A percentile compares a stretch with the other conserved stretches of the same genome.
Conservation (phyloP, 169 alveolate genomes). For the Plasmodium adleri region DNA sequence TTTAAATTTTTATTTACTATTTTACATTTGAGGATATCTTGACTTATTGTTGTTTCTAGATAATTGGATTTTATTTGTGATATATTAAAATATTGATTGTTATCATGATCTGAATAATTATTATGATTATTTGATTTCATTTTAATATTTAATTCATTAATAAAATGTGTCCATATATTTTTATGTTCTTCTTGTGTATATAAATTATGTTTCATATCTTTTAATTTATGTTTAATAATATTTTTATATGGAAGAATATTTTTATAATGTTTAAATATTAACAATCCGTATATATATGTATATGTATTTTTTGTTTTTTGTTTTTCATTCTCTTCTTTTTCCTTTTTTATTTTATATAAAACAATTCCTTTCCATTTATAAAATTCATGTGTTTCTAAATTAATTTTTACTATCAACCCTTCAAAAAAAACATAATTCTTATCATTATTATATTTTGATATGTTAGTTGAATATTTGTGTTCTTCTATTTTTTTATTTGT, state of each 20-base stretch:
- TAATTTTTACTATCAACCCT: conserved; percentile 65
- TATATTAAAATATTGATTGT: conserved; percentile 11
- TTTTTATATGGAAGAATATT: conserved; percentile 25
- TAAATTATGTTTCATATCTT: not conserved
- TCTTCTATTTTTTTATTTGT: conserved; percentile 5
- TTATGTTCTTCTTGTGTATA: not conserved
- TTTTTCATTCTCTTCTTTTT: conserved; percentile 13
- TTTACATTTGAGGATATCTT: conserved; percentile 35
- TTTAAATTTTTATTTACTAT: conserved; percentile 22
- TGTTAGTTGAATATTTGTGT: not conserved
- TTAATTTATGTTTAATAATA: conserved; percentile 19
- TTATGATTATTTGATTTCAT: not conserved
- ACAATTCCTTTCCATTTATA: conserved; percentile 45
- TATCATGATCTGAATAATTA: not conserved
- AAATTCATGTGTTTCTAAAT: conserved; percentile 46
- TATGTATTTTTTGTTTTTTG: not conserved
- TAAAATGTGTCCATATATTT: not conserved
- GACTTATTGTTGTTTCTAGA: conserved; percentile 52
- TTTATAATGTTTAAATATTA: conserved; percentile 25
- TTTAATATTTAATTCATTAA: not conserved
- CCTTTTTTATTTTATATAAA: not conserved
- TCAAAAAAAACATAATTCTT: conserved; percentile 29
- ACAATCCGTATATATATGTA: conserved; percentile 21
- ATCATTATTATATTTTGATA: not conserved
- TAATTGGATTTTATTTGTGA: conserved; percentile 33